Conservation (phyloP, 345 rosid genomes). For the Aquilaria yunnanensis region DNA sequence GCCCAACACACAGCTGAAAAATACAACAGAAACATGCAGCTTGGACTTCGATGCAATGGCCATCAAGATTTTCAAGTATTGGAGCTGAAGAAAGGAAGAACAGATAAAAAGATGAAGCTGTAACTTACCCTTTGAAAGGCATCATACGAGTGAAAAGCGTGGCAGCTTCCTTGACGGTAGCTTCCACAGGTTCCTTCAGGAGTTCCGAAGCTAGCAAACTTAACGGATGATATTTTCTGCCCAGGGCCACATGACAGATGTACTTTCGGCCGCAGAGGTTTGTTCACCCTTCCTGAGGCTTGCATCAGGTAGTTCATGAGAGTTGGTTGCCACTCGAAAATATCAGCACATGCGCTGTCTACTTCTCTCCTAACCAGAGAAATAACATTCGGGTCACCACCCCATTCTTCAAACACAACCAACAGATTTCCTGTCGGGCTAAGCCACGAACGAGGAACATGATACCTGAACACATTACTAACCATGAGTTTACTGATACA, state of each 20-base stretch:
- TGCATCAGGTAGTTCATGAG: conserved; percentile 77
- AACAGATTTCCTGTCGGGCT: conserved; percentile 77
- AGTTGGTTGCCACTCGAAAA: conserved; percentile 94
- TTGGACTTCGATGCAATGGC: neutral
- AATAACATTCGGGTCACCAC: conserved; percentile 90
- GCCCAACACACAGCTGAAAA: conserved; percentile 88
- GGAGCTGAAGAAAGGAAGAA: neutral
- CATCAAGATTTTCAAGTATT: neutral
- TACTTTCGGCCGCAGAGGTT: conserved; percentile 83
- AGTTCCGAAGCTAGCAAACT: conserved; percentile 97
- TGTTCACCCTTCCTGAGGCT: conserved; percentile 74
- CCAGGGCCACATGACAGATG: conserved; percentile 77
- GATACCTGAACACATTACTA: conserved; percentile 52
- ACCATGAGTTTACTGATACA: conserved; percentile 5
- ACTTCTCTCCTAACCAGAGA: conserved; percentile 76
- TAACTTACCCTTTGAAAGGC: conserved; percentile 78
- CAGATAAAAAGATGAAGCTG: conserved; percentile 2
- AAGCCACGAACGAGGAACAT: conserved; percentile 90
- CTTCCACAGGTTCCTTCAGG: conserved; percentile 90
- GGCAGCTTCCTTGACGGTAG: conserved; percentile 81
- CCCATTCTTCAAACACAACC: conserved; percentile 98
- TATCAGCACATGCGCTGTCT: conserved; percentile 82
- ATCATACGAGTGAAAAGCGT: conserved; percentile 87
- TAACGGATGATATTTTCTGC: conserved; percentile 69
- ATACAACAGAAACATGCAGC: conserved; percentile 2